phyloP scores from a whole-genome alignment of 345 rosid species.

The Erodium maritimum region DNA sequence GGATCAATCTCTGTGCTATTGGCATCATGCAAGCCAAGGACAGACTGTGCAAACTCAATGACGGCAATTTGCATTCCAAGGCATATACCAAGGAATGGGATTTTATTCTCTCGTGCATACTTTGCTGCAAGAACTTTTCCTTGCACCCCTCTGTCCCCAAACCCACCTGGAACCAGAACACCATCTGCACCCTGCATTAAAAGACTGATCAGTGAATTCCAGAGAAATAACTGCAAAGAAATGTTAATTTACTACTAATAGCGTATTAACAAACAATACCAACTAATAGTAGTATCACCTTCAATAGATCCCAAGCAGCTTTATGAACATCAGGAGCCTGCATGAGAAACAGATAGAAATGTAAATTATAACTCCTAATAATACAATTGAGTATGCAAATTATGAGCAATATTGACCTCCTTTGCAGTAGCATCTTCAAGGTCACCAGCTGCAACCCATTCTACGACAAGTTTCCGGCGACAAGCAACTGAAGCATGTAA shows the following conservation, averaged over 20 bases:
- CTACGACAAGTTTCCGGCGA: conserved; percentile 60
- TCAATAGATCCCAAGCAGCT: conserved; percentile 68
- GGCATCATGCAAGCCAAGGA: conserved; percentile 65
- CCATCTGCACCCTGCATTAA: conserved; percentile 79
- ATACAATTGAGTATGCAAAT: background rate
- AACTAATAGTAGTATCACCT: conserved; percentile 29
- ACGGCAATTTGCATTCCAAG: conserved; percentile 97
- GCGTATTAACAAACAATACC: no score
- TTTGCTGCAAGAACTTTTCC: conserved; percentile 18
- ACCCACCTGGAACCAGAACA: conserved; percentile 93
- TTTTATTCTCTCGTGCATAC: conserved; percentile 13
- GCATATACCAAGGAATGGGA: conserved; percentile 92
- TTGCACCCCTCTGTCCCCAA: conserved; percentile 88
- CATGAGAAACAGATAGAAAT: conserved; percentile 14
- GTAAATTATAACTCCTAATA: conserved; percentile 7
- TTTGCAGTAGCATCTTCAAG: conserved; percentile 46
- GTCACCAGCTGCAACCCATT: conserved; percentile 86
- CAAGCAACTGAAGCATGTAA: conserved; percentile 82
- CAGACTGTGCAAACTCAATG: conserved; percentile 68
- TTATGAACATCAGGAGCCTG: conserved; percentile 69
- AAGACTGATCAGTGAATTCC: conserved; percentile 5
- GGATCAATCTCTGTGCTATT: conserved; percentile 90
- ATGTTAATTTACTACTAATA: background rate
- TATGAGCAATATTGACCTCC: conserved; percentile 36
- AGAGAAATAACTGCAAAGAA: background rate